Percentiles rank a stretch among this genome's conserved stretches.
Conservation (phyloP, 2,329 filamentous ascomycete genomes). For the Epichloe hybrida region DNA sequence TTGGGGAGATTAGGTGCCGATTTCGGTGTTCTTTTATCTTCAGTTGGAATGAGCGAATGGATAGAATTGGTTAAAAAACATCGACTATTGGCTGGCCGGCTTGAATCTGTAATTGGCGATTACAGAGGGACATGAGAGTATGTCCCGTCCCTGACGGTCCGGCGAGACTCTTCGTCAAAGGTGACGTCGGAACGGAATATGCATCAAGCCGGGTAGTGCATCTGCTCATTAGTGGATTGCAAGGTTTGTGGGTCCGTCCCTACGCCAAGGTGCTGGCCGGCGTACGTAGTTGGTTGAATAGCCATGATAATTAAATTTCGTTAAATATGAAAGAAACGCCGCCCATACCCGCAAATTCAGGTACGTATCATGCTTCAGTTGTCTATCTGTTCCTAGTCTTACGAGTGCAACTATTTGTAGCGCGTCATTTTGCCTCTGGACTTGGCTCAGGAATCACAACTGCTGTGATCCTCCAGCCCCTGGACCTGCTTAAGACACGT, state of each 20-base stretch:
- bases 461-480: constrained; percentile 82
- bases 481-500: constrained; percentile 91
- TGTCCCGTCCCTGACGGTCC: no score
- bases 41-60: constrained; percentile 53
- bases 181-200: background rate
- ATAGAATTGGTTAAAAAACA: constrained; percentile 82
- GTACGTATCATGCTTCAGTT: background rate
- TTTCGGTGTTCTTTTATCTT: constrained; percentile 75
- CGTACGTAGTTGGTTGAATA: no score
- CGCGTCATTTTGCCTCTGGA: constrained; percentile 80
- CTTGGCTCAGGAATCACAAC: constrained; percentile 77
- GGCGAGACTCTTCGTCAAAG: no score
- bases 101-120: constrained; percentile 54
- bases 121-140: constrained; percentile 16
- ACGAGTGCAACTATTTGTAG: constrained; percentile 23
- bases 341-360: constrained; percentile 7
- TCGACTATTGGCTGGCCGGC: constrained; percentile 64
- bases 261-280: no score
- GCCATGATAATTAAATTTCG: no score
- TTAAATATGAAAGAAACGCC: constrained; percentile 6
- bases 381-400: background rate
- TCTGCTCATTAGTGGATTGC: background rate
- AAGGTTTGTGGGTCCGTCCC: no score
- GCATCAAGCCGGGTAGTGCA: background rate
- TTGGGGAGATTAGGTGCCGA: constrained; percentile 81